Percentiles rank a stretch among this genome's conserved stretches.
phyloP scores from a whole-genome alignment of 1,284 basidiomycete genomes.

The Meripilus lineatus region DNA sequence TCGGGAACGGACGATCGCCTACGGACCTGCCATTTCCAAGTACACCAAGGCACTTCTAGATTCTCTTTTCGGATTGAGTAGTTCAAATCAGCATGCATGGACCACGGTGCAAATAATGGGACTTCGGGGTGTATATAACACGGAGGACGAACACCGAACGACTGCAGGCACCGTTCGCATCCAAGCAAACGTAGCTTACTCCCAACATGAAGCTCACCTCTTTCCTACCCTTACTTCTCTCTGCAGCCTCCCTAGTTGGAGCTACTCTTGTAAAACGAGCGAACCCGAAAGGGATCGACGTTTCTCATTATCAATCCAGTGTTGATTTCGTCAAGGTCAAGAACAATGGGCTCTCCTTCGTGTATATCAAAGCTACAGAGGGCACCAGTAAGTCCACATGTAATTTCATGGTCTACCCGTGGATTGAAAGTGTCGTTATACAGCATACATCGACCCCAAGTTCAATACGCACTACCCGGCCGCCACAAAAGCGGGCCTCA shows the following conservation, averaged over 20 bases:
- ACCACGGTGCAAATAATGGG: too few relatives aligned
- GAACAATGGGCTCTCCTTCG: conserved; percentile 53
- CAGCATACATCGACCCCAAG: conserved; percentile 33
- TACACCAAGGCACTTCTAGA: too few relatives aligned
- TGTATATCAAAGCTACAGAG: conserved; percentile 70
- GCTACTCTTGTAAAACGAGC: conserved; percentile 4
- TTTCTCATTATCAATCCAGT: conserved; percentile 49
- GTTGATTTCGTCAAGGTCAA: conserved; percentile 52
- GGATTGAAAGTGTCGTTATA: neutral
- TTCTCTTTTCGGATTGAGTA: too few relatives aligned
- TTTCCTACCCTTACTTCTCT: neutral
- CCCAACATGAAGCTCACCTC: too few relatives aligned
- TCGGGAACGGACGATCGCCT: too few relatives aligned
- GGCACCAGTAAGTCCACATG: conserved; percentile 40
- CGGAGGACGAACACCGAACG: too few relatives aligned
- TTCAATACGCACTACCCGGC: conserved; percentile 49
- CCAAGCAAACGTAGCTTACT: too few relatives aligned
- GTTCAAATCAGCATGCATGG: too few relatives aligned
- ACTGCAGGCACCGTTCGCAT: too few relatives aligned
- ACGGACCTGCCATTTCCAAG: too few relatives aligned
- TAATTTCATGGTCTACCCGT: neutral
- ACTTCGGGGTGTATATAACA: too few relatives aligned
- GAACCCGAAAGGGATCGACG: conserved; percentile 5
- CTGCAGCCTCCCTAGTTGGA: neutral
- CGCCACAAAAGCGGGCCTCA: conserved; percentile 50